Evolutionary conservation across 148 eudicot species (phyloP).

Genomic region (Camellia japonica): DNA sequence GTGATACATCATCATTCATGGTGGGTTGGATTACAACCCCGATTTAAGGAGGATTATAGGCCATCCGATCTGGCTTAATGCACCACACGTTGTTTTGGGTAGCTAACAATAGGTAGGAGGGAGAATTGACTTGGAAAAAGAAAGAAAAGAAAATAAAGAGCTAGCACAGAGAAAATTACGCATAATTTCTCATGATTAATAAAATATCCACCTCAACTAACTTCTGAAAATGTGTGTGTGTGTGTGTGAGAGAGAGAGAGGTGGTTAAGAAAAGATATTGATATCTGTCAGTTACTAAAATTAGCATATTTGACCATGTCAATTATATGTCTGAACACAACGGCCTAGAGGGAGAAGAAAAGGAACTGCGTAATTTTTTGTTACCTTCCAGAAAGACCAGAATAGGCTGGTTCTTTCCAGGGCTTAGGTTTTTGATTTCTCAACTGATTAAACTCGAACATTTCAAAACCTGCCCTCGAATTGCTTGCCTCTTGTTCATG

Average conservation of each 20-base stretch:
- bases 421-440: neutral
- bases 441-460: neutral
- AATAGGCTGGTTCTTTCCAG: conserved; percentile 15
- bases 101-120: conserved; percentile 4
- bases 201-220: neutral
- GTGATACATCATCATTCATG: conserved; percentile 7
- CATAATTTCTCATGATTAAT: neutral
- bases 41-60: neutral
- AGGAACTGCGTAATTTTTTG: conserved; percentile 2
- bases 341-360: neutral
- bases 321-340: neutral
- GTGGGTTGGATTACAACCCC: neutral
- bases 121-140: neutral
- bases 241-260: neutral
- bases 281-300: neutral
- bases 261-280: conserved; percentile 1
- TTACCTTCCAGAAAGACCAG: conserved; percentile 27
- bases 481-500: neutral
- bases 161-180: neutral
- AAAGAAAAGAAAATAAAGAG: neutral
- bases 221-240: neutral
- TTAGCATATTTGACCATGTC: conserved; percentile 16
- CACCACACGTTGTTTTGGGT: neutral
- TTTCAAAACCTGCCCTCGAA: neutral
- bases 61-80: neutral